These are phyloP conservation scores for Neocallimastix lanati DNA, from an alignment of 192 early-diverging fungal genomes.

Conservation along the genomic window DNA sequence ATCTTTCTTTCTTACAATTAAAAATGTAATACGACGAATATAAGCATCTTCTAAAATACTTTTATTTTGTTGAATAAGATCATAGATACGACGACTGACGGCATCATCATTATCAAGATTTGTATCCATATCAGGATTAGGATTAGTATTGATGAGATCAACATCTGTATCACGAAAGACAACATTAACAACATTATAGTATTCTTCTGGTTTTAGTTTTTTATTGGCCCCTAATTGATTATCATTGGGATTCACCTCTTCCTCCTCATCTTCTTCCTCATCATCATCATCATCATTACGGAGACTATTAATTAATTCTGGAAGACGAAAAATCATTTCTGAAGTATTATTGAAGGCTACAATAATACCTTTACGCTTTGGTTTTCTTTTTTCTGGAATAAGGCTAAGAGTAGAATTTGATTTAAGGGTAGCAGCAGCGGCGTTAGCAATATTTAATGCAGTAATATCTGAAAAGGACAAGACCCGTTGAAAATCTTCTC, in stretches of 20 bases:
- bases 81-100: slow-evolving; percentile 34
- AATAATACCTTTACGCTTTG: not conserved
- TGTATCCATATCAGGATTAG: too few species aligned
- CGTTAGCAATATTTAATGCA: too few species aligned
- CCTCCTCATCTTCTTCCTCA: too few species aligned
- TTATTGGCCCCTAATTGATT: not conserved
- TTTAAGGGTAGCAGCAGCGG: fast-evolving
- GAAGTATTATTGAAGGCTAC: not conserved
- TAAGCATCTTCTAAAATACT: slow-evolving; percentile 44
- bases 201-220: not conserved
- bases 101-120: slow-evolving; percentile 50
- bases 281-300: not conserved
- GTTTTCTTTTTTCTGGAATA: not conserved
- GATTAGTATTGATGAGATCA: too few species aligned
- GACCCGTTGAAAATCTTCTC: not conserved
- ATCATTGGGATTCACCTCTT: too few species aligned
- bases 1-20: slow-evolving; percentile 63
- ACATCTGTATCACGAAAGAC: slow-evolving; percentile 66
- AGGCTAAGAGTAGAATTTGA: not conserved
- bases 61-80: slow-evolving; percentile 37
- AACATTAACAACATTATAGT: slow-evolving; percentile 48
- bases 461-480: not conserved
- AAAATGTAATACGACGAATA: slow-evolving; percentile 77
- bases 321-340: not conserved
- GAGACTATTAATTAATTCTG: not conserved